Conservation (phyloP, 108 stramenopile species). For the Cyclotella baltica region DNA sequence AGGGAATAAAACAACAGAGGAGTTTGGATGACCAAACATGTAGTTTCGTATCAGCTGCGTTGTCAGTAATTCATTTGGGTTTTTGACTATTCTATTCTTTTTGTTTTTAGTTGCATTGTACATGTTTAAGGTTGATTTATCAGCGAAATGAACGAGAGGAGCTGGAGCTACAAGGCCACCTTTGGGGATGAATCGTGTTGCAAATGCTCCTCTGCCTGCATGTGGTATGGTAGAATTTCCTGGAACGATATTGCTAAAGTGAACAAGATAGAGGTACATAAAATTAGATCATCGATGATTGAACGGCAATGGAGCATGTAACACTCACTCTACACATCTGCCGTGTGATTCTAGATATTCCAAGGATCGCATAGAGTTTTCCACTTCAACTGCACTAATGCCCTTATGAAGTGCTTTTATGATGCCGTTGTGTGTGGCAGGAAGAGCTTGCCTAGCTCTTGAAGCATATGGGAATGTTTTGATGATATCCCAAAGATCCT, state of each 20-base stretch:
- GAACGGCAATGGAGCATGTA: too few species aligned
- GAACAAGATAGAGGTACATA: too few species aligned
- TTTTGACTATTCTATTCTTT: conserved; percentile 19
- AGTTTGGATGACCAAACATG: conserved; percentile 74
- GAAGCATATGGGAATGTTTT: conserved; percentile 47
- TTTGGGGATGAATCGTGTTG: conserved; percentile 61
- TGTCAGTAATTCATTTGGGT: conserved; percentile 32
- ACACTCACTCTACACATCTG: conserved; percentile 74
- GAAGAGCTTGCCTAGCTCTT: conserved; percentile 52
- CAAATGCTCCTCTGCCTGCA: conserved; percentile 83
- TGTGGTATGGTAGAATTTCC: conserved; percentile 66
- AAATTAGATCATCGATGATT: too few species aligned
- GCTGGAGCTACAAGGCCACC: conserved; percentile 66
- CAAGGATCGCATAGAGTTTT: conserved; percentile 48
- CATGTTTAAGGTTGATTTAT: conserved; percentile 50
- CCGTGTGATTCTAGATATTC: conserved; percentile 77
- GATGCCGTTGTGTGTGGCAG: conserved; percentile 40
- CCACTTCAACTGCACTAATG: conserved; percentile 47
- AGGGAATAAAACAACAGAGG: conserved; percentile 70
- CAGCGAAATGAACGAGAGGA: conserved; percentile 67
- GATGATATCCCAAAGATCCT: conserved; percentile 51
- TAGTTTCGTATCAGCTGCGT: conserved; percentile 78
- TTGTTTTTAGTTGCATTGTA: conserved; percentile 27
- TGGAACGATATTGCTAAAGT: conserved; percentile 75
- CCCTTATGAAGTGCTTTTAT: conserved; percentile 49